Evolutionary conservation across 768 basidiomycete genomes (phyloP).

Genomic region (Suillus discolor): DNA sequence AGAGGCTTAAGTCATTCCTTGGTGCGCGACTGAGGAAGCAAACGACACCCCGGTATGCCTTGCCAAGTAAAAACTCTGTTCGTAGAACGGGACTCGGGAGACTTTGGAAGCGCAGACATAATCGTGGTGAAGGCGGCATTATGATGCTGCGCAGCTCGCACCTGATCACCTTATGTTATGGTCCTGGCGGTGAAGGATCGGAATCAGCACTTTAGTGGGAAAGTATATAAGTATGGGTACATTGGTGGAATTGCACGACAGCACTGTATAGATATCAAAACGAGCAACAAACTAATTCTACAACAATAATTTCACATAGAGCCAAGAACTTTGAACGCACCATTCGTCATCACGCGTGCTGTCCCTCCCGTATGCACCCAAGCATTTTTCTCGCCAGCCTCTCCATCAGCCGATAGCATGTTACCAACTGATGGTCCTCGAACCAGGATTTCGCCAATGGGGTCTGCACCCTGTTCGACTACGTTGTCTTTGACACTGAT

Average conservation of each 20-base stretch:
- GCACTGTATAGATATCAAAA: not conserved
- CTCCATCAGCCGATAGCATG: conserved; percentile 41
- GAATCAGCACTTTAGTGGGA: conserved; percentile 7
- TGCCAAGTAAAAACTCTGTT: not conserved
- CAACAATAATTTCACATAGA: conserved; percentile 2
- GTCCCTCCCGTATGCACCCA: conserved; percentile 50
- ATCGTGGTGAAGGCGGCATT: not conserved
- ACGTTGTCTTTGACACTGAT: conserved; percentile 62
- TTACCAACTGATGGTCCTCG: conserved; percentile 77
- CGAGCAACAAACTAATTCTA: not conserved
- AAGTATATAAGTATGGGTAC: not conserved
- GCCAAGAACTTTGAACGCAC: conserved; percentile 52
- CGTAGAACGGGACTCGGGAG: not conserved
- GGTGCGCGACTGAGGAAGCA: not conserved
- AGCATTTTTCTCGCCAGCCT: conserved; percentile 37
- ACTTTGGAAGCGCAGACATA: not conserved
- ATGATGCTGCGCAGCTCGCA: not conserved
- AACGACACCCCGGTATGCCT: not conserved
- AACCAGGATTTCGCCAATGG: conserved; percentile 59
- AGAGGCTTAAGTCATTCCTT: not conserved
- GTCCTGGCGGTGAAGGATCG: not conserved
- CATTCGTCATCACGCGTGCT: conserved; percentile 63
- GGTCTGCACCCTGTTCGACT: conserved; percentile 69
- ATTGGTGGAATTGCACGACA: not conserved
- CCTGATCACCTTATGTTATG: not conserved